These are phyloP conservation scores for Solanum rostratum DNA, from an alignment of 257 asterid genomes.

Conservation along the genomic window DNA sequence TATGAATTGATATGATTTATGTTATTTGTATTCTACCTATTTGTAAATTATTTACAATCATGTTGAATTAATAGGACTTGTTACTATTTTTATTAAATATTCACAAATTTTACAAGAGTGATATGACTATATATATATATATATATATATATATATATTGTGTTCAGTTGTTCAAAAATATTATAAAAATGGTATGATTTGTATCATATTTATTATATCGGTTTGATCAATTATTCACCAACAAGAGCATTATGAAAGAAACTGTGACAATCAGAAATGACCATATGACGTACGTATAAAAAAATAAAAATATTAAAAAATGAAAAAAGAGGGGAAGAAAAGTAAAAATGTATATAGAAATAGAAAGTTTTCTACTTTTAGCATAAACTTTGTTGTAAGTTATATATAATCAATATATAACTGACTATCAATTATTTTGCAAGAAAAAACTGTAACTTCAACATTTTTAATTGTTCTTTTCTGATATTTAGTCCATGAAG, in stretches of 20 bases:
- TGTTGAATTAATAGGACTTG: too few species aligned
- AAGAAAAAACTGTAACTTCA: background rate
- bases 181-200: background rate
- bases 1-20: too few species aligned
- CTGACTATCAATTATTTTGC: background rate
- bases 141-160: too few species aligned
- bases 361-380: background rate
- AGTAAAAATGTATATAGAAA: background rate
- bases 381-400: background rate
- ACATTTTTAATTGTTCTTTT: background rate
- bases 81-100: too few species aligned
- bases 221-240: too few species aligned
- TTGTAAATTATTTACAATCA: too few species aligned
- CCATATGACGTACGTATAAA: accelerated
- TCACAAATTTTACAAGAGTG: background rate
- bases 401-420: background rate
- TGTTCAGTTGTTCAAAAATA: too few species aligned
- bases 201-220: too few species aligned
- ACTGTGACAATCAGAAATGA: too few species aligned
- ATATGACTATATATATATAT: background rate
- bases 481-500: background rate
- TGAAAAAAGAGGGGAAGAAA: background rate
- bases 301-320: background rate
- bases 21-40: too few species aligned
- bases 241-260: too few species aligned